phyloP scores from a whole-genome alignment of 345 rosid genomes.

The Ricinus communis region DNA sequence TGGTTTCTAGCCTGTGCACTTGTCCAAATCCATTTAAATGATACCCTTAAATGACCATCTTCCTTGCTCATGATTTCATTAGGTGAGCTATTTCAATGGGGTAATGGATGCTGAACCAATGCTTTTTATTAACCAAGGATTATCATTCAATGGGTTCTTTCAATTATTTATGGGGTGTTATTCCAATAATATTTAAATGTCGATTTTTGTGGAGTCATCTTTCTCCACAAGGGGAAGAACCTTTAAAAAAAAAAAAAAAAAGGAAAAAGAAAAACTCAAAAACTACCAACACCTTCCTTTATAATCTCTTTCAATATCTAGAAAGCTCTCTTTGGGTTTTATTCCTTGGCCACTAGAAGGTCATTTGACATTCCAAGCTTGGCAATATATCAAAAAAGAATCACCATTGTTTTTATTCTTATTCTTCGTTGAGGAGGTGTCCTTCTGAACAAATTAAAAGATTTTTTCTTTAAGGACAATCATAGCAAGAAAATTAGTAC shows the following conservation, averaged over 20 bases:
- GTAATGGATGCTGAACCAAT: neutral
- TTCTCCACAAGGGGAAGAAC: neutral
- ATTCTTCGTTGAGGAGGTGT: slow-evolving; percentile 28
- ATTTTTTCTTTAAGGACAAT: neutral
- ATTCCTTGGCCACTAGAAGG: slow-evolving; percentile 27
- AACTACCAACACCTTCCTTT: neutral
- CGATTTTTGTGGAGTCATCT: neutral
- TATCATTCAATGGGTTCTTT: neutral
- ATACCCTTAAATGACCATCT: neutral
- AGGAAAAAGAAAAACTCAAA: neutral
- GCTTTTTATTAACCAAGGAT: neutral
- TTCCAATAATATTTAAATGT: neutral
- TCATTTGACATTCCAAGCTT: slow-evolving; percentile 34
- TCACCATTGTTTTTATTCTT: slow-evolving; percentile 23
- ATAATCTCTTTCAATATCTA: slow-evolving; percentile 7
- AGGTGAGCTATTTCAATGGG: neutral
- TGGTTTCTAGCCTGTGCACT: too few relatives aligned
- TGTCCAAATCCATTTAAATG: too few relatives aligned
- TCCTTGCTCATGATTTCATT: neutral
- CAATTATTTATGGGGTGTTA: too few relatives aligned
- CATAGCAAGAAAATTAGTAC: neutral
- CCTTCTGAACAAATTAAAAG: neutral
- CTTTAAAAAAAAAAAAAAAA: neutral
- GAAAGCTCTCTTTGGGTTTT: slow-evolving; percentile 20
- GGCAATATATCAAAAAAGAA: slow-evolving; percentile 16